phyloP scores from a whole-genome alignment of 1,284 basidiomycete species.

The Neolentinus lepideus region DNA sequence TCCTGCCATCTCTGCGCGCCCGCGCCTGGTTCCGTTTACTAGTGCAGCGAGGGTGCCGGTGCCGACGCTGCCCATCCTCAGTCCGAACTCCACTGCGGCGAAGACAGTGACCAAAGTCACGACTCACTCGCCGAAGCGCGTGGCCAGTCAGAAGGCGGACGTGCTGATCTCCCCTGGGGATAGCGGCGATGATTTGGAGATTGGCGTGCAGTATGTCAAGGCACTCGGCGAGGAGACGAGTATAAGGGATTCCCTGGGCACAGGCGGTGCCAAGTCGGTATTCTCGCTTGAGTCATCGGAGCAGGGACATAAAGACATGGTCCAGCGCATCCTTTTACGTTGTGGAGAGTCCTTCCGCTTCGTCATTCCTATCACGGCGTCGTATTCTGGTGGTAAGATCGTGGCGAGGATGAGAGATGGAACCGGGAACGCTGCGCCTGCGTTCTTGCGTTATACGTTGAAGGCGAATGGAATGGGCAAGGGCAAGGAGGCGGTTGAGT shows the following conservation, averaged over 20 bases:
- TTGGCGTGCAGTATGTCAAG: constrained; percentile 64
- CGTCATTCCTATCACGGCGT: neutral
- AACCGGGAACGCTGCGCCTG: neutral
- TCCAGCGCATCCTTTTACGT: neutral
- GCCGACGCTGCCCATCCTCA: constrained; percentile 30
- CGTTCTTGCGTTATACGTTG: neutral
- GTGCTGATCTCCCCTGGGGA: constrained; percentile 29
- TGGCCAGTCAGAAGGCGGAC: constrained; percentile 60
- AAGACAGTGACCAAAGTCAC: constrained; percentile 15
- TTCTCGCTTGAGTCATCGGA: neutral
- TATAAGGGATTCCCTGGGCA: neutral
- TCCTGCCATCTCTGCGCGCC: constrained; percentile 25
- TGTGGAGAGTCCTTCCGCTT: neutral
- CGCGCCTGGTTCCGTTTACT: constrained; percentile 70
- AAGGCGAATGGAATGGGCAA: neutral
- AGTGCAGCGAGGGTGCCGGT: constrained; percentile 61
- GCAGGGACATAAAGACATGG: neutral
- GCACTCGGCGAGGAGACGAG: constrained; percentile 44
- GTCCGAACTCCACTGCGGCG: constrained; percentile 19
- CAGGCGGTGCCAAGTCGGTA: neutral
- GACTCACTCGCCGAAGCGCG: constrained; percentile 27
- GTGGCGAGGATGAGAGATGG: neutral
- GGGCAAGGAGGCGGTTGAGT: neutral
- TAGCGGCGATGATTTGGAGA: constrained; percentile 50
- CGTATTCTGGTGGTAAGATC: neutral